These are phyloP conservation scores for Hypoxylon sp. DNA, from an alignment of 2,329 filamentous ascomycete species.

Conservation along the genomic window DNA sequence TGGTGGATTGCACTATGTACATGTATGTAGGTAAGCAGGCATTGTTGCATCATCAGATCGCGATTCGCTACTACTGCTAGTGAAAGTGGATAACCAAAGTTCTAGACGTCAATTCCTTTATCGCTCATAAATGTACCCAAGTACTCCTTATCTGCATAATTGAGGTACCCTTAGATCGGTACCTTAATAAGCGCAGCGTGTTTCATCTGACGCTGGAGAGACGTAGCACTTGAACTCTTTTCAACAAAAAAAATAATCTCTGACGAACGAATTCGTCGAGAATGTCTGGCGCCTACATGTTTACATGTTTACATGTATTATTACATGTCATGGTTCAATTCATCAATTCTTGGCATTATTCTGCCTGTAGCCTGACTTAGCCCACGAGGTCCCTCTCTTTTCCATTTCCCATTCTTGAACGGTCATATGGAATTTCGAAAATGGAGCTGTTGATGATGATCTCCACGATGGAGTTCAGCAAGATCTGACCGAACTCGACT, in stretches of 20 bases:
- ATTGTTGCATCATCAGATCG: no score
- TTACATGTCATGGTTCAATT: no score
- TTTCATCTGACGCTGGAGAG: slow-evolving; percentile 34
- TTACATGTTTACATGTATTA: no score
- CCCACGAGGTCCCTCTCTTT: slow-evolving; percentile 26
- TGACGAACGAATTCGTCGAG: no score
- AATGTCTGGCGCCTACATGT: no score
- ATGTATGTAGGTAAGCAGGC: no score
- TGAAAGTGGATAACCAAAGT: slow-evolving; percentile 27
- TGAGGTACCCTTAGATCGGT: slow-evolving; percentile 27
- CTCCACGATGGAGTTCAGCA: slow-evolving; percentile 12
- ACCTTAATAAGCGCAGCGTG: slow-evolving; percentile 35
- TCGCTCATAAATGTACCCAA: no score
- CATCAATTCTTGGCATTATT: no score
- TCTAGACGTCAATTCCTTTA: slow-evolving; percentile 23
- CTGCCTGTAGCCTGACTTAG: no score
- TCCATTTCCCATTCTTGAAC: slow-evolving; percentile 25
- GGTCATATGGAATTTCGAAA: slow-evolving; percentile 17
- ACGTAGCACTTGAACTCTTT: slow-evolving; percentile 14
- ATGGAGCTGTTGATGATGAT: slow-evolving; percentile 18
- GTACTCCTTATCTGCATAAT: slow-evolving; percentile 23
- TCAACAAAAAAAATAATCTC: no score
- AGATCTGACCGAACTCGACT: slow-evolving; percentile 32
- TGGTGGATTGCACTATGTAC: no score
- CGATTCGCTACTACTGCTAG: no score